Percentiles rank a stretch among this genome's conserved stretches.
Conservation (phyloP, 257 asterid genomes). For the Parsonsia alboflavescens region DNA sequence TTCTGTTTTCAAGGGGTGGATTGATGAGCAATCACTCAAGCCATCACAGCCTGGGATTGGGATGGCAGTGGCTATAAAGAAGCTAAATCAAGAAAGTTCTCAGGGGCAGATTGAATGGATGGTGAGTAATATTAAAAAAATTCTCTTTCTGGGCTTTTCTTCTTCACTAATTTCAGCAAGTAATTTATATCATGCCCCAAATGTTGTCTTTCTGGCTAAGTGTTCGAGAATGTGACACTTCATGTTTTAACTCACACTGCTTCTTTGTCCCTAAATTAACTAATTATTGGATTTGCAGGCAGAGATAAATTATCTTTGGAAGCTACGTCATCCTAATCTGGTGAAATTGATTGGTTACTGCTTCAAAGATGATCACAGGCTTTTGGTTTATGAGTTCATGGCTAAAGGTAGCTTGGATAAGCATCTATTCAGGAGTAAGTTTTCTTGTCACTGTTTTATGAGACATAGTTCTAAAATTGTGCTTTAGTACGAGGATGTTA, state of each 20-base stretch:
- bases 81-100: conserved; percentile 73
- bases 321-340: conserved; percentile 71
- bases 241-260: too few relatives aligned
- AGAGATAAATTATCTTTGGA: conserved; percentile 81
- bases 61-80: conserved; percentile 75
- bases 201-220: neutral
- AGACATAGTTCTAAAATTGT: neutral
- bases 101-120: conserved; percentile 96
- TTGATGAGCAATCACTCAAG: conserved; percentile 52
- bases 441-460: neutral
- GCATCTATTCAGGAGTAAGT: conserved; percentile 82
- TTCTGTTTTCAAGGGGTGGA: conserved; percentile 82
- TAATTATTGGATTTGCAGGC: conserved; percentile 43
- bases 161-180: neutral
- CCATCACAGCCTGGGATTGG: conserved; percentile 72
- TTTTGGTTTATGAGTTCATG: conserved; percentile 79
- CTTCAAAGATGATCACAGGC: conserved; percentile 83
- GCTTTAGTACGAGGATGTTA: neutral
- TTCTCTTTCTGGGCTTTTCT: too few relatives aligned
- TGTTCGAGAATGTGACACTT: neutral
- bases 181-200: neutral
- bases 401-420: conserved; percentile 92
- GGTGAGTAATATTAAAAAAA: conserved; percentile 35
- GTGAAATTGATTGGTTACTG: conserved; percentile 82
- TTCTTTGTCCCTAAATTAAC: neutral